Evolutionary conservation across 2,329 filamentous ascomycete species (phyloP).

Genomic region (Neopestalotiopsis sp.): DNA sequence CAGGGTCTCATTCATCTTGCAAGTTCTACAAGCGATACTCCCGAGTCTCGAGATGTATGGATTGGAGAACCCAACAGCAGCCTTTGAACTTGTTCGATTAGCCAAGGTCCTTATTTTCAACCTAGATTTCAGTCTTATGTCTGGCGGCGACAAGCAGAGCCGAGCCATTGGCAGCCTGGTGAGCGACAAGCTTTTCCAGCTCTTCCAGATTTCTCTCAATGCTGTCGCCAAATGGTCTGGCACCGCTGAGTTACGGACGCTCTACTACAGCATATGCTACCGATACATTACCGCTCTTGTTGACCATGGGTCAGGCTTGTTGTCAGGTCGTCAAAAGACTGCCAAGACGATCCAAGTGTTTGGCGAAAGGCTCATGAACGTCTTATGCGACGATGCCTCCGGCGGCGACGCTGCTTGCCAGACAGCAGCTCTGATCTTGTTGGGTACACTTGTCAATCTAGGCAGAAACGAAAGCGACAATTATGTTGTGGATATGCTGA

Average conservation of each 20-base stretch:
- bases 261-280: constrained; percentile 92
- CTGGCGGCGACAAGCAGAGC: constrained; percentile 47
- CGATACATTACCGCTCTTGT: constrained; percentile 78
- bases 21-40: constrained; percentile 84
- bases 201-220: constrained; percentile 86
- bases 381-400: constrained; percentile 92
- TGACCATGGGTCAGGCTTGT: constrained; percentile 53
- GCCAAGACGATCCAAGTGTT: constrained; percentile 72
- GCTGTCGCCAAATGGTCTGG: constrained; percentile 78
- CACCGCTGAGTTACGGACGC: constrained; percentile 74
- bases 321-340: constrained; percentile 60
- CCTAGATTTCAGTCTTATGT: constrained; percentile 60
- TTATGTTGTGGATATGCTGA: constrained; percentile 78
- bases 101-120: constrained; percentile 74
- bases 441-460: constrained; percentile 77
- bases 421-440: constrained; percentile 83
- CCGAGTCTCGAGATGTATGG: constrained; percentile 85
- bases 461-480: constrained; percentile 74
- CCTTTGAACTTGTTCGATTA: constrained; percentile 78
- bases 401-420: constrained; percentile 82
- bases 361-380: constrained; percentile 81
- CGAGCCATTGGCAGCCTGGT: constrained; percentile 70
- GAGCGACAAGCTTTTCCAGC: constrained; percentile 86
- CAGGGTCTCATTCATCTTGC: constrained; percentile 79
- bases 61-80: constrained; percentile 70